phyloP scores from a whole-genome alignment of 805 yeast genomes.

The Starmerella khaoyaiensis region DNA sequence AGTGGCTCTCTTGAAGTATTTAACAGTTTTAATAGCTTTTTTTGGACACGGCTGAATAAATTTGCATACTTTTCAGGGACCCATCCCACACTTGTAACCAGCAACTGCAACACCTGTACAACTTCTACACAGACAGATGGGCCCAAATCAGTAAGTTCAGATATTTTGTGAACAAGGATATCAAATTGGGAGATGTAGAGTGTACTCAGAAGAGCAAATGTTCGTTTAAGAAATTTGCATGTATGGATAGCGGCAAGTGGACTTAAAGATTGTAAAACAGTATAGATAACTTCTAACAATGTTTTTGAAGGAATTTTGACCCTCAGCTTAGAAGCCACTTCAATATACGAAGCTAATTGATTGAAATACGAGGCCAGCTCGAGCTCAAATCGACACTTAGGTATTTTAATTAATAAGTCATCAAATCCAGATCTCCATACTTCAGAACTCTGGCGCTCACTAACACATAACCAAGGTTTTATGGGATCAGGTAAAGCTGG shows the following conservation, averaged over 20 bases:
- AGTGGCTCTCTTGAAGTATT: conserved; percentile 21
- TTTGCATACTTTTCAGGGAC: conserved; percentile 12
- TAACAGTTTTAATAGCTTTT: conserved; percentile 36
- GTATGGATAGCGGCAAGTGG: conserved; percentile 7
- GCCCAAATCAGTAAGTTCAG: conserved; percentile 17
- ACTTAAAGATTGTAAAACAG: conserved; percentile 4
- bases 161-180: conserved; percentile 10
- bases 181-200: conserved; percentile 18
- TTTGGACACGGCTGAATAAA: conserved; percentile 10
- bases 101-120: conserved; percentile 4
- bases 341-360: conserved; percentile 5
- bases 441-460: conserved; percentile 16
- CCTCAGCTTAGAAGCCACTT: conserved; percentile 2
- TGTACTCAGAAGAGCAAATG: conserved; percentile 7
- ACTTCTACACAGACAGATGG: conserved; percentile 1
- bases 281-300: background rate
- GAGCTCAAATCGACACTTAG: too few species aligned
- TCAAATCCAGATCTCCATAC: conserved; percentile 13
- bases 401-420: conserved; percentile 1
- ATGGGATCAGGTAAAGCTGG: conserved; percentile 8
- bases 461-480: conserved; percentile 11
- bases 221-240: conserved; percentile 11
- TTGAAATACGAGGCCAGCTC: background rate
- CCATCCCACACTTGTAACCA: conserved; percentile 12
- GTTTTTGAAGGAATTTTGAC: conserved; percentile 15